Percentiles rank a stretch among this genome's conserved stretches.
phyloP scores from a whole-genome alignment of 2,329 filamentous ascomycete species.

The Plenodomus biglobosus region DNA sequence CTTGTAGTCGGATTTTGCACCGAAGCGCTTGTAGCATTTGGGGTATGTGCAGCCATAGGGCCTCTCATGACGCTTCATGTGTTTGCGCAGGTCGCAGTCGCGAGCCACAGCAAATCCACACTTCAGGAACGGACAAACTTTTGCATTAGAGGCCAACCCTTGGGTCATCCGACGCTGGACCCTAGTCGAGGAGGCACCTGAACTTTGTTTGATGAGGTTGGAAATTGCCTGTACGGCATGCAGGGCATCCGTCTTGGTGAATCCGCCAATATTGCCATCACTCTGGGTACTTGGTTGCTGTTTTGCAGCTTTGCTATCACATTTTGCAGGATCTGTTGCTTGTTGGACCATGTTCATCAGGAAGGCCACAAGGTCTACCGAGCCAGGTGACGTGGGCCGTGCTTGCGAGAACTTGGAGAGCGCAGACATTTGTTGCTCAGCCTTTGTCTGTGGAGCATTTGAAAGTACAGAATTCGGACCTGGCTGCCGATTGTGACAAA shows the following conservation, averaged over 20 bases:
- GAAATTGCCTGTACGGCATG: conserved; percentile 29
- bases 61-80: conserved; percentile 75
- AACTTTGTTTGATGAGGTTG: conserved; percentile 28
- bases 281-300: not conserved
- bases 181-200: conserved; percentile 7
- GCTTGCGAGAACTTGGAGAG: conserved; percentile 28
- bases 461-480: conserved; percentile 5
- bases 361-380: conserved; percentile 26
- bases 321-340: conserved; percentile 2
- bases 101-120: conserved; percentile 32
- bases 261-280: not conserved
- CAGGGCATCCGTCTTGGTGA: conserved; percentile 22
- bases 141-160: conserved; percentile 9
- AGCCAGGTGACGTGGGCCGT: conserved; percentile 13
- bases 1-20: conserved; percentile 95
- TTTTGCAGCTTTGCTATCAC: not conserved
- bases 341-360: conserved; percentile 21
- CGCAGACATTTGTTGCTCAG: conserved; percentile 32
- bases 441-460: conserved; percentile 31
- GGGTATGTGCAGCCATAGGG: conserved; percentile 81
- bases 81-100: conserved; percentile 61
- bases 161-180: conserved; percentile 17
- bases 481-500: not conserved
- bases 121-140: conserved; percentile 15
- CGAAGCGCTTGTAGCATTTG: conserved; percentile 71